Percentiles rank a stretch among this genome's conserved stretches.
phyloP scores from a whole-genome alignment of 306 rosid genomes.

The Quercus dentata region DNA sequence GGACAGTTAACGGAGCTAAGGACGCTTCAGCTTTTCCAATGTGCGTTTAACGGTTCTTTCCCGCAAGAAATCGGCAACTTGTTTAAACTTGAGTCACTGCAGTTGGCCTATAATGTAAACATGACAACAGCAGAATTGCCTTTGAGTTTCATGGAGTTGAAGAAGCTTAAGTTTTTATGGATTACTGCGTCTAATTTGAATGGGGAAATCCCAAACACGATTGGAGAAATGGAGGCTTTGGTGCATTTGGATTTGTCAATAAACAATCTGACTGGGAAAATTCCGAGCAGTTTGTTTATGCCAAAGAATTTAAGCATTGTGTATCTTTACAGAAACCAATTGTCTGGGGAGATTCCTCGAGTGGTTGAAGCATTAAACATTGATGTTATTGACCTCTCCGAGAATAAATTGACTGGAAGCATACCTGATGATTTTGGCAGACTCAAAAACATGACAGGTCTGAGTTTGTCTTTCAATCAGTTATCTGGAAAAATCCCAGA shows the following conservation, averaged over 20 bases:
- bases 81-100: constrained; percentile 45
- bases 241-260: constrained; percentile 33
- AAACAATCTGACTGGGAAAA: constrained; percentile 43
- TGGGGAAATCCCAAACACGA: constrained; percentile 51
- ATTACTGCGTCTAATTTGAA: constrained; percentile 33
- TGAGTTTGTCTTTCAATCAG: constrained; percentile 39
- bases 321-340: constrained; percentile 30
- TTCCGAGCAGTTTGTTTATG: constrained; percentile 47
- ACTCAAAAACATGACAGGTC: constrained; percentile 28
- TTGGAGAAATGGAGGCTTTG: constrained; percentile 55
- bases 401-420: constrained; percentile 38
- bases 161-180: constrained; percentile 36
- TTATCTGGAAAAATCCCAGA: constrained; percentile 56
- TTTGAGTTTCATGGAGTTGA: constrained; percentile 37
- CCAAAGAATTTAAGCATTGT: constrained; percentile 39
- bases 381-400: constrained; percentile 35
- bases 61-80: constrained; percentile 56
- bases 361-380: constrained; percentile 42
- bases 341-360: constrained; percentile 56
- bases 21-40: constrained; percentile 21
- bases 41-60: constrained; percentile 39
- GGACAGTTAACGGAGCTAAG: constrained; percentile 46
- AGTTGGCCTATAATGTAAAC: not conserved
- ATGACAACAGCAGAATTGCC: constrained; percentile 34
- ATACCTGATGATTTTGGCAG: constrained; percentile 60